phyloP scores from a whole-genome alignment of 1,139 yeast genomes.

The Pichia norvegensis region DNA sequence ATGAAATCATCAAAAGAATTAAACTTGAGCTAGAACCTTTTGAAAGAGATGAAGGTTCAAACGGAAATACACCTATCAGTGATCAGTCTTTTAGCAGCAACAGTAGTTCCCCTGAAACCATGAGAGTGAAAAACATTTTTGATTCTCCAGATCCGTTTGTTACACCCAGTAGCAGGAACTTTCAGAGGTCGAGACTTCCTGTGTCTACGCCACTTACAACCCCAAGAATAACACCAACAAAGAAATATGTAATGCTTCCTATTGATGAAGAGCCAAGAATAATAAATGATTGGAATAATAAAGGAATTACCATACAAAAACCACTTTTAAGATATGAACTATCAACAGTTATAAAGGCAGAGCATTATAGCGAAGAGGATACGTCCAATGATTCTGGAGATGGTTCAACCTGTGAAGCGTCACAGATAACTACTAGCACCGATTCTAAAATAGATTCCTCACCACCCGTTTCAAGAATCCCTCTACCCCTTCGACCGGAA shows the following conservation, averaged over 20 bases:
- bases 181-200: constrained; percentile 8
- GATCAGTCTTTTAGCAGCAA: constrained; percentile 6
- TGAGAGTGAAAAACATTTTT: constrained; percentile 11
- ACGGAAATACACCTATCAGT: constrained; percentile 1
- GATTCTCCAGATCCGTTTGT: constrained; percentile 25
- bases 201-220: constrained; percentile 15
- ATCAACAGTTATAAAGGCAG: constrained; percentile 7
- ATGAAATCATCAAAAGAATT: constrained; percentile 7
- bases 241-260: constrained; percentile 9
- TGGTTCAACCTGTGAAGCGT: not conserved
- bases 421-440: no score
- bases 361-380: not conserved
- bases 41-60: not conserved
- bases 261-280: constrained; percentile 4
- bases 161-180: constrained; percentile 23
- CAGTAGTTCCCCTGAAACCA: constrained; percentile 12
- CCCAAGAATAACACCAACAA: constrained; percentile 11
- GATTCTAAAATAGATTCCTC: not conserved
- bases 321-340: constrained; percentile 9
- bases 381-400: not conserved
- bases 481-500: constrained; percentile 23
- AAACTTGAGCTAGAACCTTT: constrained; percentile 4
- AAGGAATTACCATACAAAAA: not conserved
- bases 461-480: constrained; percentile 18
- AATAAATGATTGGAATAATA: not conserved